phyloP scores from a whole-genome alignment of 768 basidiomycete species.

The Scleroderma bovista region DNA sequence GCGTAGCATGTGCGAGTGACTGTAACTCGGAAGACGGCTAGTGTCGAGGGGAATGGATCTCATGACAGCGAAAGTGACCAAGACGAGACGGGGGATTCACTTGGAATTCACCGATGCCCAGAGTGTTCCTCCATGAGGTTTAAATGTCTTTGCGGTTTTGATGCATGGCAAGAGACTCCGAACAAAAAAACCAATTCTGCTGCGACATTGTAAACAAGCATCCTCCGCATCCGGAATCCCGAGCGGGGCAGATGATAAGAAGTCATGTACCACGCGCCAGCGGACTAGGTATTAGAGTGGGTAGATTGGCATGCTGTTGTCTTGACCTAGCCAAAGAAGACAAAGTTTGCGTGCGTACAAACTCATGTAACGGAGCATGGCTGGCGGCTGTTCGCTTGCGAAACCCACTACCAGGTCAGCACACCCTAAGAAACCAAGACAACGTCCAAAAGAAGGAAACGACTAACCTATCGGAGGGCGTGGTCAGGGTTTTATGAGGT shows the following conservation, averaged over 20 bases:
- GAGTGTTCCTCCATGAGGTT: neutral
- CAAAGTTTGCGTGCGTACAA: neutral
- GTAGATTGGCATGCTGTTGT: neutral
- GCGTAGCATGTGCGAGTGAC: constrained; percentile 5
- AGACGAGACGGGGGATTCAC: neutral
- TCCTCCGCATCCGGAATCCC: neutral
- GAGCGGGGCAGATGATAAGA: neutral
- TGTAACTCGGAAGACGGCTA: constrained; percentile 5
- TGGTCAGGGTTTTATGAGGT: neutral
- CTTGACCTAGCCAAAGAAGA: neutral
- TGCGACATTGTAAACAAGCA: neutral
- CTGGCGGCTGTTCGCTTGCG: neutral
- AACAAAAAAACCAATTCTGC: neutral
- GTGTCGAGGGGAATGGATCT: neutral
- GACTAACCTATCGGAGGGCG: neutral
- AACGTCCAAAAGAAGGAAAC: neutral
- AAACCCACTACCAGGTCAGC: neutral
- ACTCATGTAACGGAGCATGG: neutral
- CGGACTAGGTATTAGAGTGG: neutral
- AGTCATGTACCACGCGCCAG: neutral
- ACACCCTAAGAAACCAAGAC: neutral
- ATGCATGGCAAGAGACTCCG: neutral
- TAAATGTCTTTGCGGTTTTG: neutral
- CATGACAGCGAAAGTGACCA: neutral
- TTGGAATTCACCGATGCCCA: neutral